Base-by-base conservation (phyloP, 345 rosid species). In the Lepidium africanum region DNA sequence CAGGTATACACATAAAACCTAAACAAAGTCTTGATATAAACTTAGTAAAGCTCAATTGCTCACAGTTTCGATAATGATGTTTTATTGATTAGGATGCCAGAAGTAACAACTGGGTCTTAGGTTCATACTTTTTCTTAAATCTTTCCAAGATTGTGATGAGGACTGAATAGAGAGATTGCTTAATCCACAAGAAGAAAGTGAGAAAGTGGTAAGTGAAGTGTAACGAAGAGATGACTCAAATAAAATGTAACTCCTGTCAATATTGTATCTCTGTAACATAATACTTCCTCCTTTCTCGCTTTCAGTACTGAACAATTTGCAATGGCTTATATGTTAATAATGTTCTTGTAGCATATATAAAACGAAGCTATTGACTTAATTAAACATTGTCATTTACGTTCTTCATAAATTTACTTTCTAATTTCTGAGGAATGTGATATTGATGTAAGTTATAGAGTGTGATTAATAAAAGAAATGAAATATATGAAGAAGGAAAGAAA, bases 131-230 rank as follows among this genome's bases (percentile, higher is more conserved):
- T 63, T 47, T 46, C 19, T 27, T 6, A 40, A 73, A 10, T n/a
- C 1, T 39, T 58, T 51, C 12, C 2, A n/a, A 55, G 63, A 36
- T 40, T 58, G 50, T 16, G 5, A 3, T 35, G 41, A 73, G 41
- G 64, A 30, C 16, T 56, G 48, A 42, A 42, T 42, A 59, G 67
- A 65, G 59, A 37, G 52, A 46, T 68, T 54, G 59, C 46, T 69
- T 75, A 60, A 30, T 62, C 48, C 59, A 38, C 70, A 43, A 43
- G 66, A 48, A 72, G 61, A 33, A 43, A 71, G 51, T 25, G 25
- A 43, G 72, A 36, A 61, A 73, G 72, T 60, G 69, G 73, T 27
- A 65, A 59, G 68, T 74, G 70, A 75, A 75, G 63, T 57, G 49
- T 21, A 38, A 65, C 12, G 47, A 54, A 43, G 68, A 54, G 56